Percentiles rank a stretch among this genome's conserved stretches.
Evolutionary conservation across 306 rosid genomes (phyloP).

Genomic region (Sphenostylis stenocarpa): DNA sequence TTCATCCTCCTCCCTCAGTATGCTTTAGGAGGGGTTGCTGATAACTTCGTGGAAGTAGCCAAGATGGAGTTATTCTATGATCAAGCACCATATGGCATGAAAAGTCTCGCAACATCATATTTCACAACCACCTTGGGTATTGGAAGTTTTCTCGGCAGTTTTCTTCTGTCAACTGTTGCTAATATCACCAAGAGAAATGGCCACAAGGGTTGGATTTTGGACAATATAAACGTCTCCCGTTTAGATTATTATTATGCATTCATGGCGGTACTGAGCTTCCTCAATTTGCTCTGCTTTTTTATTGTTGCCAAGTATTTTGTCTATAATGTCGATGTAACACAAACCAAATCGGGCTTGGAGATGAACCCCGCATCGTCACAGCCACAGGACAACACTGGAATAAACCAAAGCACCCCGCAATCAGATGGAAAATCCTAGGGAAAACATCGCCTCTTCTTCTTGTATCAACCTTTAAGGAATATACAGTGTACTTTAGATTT

Average conservation of each 20-base stretch:
- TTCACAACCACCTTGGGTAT: constrained; percentile 61
- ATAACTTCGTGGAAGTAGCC: constrained; percentile 66
- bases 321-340: constrained; percentile 48
- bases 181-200: constrained; percentile 49
- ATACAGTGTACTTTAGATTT: background rate
- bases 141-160: constrained; percentile 66
- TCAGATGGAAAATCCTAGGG: background rate
- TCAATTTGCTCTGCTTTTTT: constrained; percentile 68
- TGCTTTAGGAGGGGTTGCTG: constrained; percentile 68
- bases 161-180: constrained; percentile 59
- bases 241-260: constrained; percentile 68
- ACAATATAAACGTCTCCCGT: constrained; percentile 66
- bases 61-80: constrained; percentile 83
- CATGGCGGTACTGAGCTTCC: constrained; percentile 51
- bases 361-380: constrained; percentile 14
- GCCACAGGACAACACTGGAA: constrained; percentile 9
- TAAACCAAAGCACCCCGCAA: constrained; percentile 16
- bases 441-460: background rate
- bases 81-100: constrained; percentile 82
- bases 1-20: constrained; percentile 81
- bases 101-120: constrained; percentile 77
- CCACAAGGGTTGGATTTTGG: constrained; percentile 68
- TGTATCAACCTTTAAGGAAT: background rate
- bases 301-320: constrained; percentile 58
- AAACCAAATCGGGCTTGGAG: constrained; percentile 34